Evolutionary conservation across 2,329 filamentous ascomycete genomes (phyloP).

Genomic region (Paecilomyces niveus): DNA sequence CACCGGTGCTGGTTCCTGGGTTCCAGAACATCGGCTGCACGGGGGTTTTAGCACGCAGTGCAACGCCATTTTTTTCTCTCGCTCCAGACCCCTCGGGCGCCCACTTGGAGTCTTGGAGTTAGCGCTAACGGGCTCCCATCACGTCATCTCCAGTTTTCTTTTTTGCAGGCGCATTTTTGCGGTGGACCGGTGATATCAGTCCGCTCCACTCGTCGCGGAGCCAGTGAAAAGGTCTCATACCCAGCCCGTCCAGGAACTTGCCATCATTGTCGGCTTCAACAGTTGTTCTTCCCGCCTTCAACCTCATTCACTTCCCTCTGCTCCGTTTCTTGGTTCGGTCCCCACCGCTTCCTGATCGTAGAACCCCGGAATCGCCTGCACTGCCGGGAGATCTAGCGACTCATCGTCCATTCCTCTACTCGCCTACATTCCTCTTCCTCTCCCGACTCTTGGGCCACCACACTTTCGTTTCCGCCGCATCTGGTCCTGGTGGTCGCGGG

Average conservation of each 20-base stretch:
- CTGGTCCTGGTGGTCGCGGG: neutral
- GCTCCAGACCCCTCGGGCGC: neutral
- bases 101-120: neutral
- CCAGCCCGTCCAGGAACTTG: neutral
- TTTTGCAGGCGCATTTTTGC: constrained; percentile 8
- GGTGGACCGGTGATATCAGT: constrained; percentile 16
- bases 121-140: neutral
- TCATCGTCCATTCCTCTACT: neutral
- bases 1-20: neutral
- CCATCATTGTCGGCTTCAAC: neutral
- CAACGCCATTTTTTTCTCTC: neutral
- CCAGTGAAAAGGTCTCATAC: neutral
- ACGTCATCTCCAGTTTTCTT: constrained; percentile 9
- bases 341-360: constrained; percentile 4
- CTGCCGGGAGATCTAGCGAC: neutral
- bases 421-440: neutral
- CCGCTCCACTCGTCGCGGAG: neutral
- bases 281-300: neutral
- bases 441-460: neutral
- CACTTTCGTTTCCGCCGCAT: neutral
- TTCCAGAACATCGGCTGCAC: neutral
- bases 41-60: neutral
- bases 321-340: neutral
- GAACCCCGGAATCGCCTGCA: constrained; percentile 1
- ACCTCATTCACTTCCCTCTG: neutral